Evolutionary conservation across 1,284 basidiomycete genomes (phyloP), one percentile per base, ranked within the genome.

Genomic region (Pyrrhoderma noxium): DNA sequence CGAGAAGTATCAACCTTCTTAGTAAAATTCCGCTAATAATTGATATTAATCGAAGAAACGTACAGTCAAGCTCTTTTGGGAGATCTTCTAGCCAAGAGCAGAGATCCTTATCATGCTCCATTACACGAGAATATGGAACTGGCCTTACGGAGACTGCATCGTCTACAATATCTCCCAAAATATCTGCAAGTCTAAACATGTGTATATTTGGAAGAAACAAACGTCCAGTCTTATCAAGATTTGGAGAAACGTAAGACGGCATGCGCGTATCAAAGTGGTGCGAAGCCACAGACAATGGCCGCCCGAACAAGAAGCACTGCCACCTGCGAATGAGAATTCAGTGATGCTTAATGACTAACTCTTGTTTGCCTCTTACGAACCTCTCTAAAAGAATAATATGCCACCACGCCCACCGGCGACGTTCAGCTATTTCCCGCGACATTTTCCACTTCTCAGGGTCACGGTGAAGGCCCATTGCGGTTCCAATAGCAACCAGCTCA

Each of bases 321-420:
- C 87, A 89, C 56, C 84, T 86, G 57, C 19, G 56, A 54, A 8
- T 21, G 23, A 23, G 11, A 41, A 23, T 35, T 25, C 21, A 43
- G 14, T 14, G 37, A 48, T 9, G 43, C 11, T 18, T 25, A 27
- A 16, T 34, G 31, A 45, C 39, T 45, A 50, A 19, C 43, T 41
- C 44, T 27, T 4, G 19, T 36, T 39, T 43, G 19, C 27, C 14
- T 45, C 51, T 49, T 16, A 65, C 75, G 47, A 45, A 84, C 81
- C 86, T 73, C 67, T 89, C 86, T 31, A 87, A 71, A 49, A 87
- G 69, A 43, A 89, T 66, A 56, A 87, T 82, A 65, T 89, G 85
- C 87, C 87, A 89, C 86, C 86, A 89, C 2, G 85, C 84, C 86
- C 87, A 89, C 44, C 87, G 72, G 49, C 86, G 71, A 53, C 87